These are phyloP conservation scores for Cryptococcus maquisensis DNA, from an alignment of 1,284 basidiomycete species.

Conservation along the genomic window DNA sequence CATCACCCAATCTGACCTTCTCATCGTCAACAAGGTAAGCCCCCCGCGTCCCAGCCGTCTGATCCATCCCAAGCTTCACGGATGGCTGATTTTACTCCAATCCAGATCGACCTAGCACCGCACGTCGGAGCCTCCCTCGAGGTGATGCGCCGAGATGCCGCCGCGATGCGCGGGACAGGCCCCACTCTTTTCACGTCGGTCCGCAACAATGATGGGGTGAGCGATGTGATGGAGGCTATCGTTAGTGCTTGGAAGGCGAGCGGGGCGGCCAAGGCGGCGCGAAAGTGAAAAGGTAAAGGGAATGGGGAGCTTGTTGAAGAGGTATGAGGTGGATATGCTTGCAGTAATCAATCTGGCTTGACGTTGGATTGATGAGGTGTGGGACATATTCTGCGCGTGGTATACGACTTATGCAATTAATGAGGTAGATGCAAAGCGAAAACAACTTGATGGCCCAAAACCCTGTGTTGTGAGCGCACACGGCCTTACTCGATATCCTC, in stretches of 20 bases:
- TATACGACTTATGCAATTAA: no score
- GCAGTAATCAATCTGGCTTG: no score
- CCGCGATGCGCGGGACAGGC: slow-evolving; percentile 86
- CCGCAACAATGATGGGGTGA: slow-evolving; percentile 71
- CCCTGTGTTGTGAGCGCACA: no score
- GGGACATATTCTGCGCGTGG: no score
- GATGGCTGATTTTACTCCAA: neutral
- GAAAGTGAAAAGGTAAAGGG: no score
- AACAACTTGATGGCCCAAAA: no score
- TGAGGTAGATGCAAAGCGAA: no score
- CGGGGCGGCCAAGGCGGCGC: slow-evolving; percentile 39
- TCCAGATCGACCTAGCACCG: slow-evolving; percentile 85
- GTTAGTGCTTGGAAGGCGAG: slow-evolving; percentile 75
- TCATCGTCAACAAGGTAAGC: slow-evolving; percentile 88
- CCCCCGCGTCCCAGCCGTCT: neutral
- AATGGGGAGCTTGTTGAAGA: no score
- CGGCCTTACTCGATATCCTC: no score
- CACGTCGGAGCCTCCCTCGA: slow-evolving; percentile 89
- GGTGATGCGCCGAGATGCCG: slow-evolving; percentile 92
- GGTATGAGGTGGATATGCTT: no score
- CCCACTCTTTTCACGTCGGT: slow-evolving; percentile 91
- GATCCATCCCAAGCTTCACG: neutral
- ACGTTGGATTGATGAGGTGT: no score
- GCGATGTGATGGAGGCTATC: slow-evolving; percentile 77
- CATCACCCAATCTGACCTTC: slow-evolving; percentile 82